Base-by-base conservation (phyloP, 169 alveolate genomes). In the Toxoplasma gondii region DNA sequence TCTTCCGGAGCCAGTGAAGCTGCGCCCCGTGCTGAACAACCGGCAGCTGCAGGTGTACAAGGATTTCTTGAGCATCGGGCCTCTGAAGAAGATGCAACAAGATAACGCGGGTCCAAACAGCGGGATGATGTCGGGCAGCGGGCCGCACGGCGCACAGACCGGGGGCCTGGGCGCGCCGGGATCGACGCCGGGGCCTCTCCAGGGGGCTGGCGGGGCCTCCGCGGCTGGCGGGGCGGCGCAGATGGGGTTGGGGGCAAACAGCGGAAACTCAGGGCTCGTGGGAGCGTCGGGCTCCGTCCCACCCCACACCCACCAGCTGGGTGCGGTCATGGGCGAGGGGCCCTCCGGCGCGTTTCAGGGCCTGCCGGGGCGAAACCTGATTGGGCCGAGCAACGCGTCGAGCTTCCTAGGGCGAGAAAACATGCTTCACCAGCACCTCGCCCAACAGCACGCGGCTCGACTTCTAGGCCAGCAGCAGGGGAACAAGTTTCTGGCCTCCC, bases 11-110 rank as follows among this genome's bases (percentile, higher is more conserved):
- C 70, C 78, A 0, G 88, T 92, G n/a, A 83, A 81, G 88, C 74
- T 83, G 10, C 44, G 81, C 38, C 95, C 83, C 31, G 45, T 44
- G 31, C 64, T 83, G 29, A 34, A 53, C 78, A 67, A n/a, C 58
- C 67, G 92, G 54, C 95, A 83, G 53, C 78, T 96, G 92, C 88
- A 95, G 88, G 91, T 96, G 58, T 96, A 96, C 94, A 95, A 95
- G 54, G 97, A 95, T 44, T 96, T 96, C 94, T 38, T 95, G 94
- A 87, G 87, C 54, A 74, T 96, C 34, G 95, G 96, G 10, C 95
- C 97, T 4, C 81, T 95, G 86, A 86, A 87, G 88, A 95, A 93
- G 80, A 82, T 95, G 92, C 96, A 84, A 22, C 91, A 81, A 69
- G 78, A 91, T 41, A 31, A 67, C 43, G 41, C 69, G 12, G 81